Evolutionary conservation across 202 grass and related monocot species (phyloP).

Genomic region (Zizania palustris): DNA sequence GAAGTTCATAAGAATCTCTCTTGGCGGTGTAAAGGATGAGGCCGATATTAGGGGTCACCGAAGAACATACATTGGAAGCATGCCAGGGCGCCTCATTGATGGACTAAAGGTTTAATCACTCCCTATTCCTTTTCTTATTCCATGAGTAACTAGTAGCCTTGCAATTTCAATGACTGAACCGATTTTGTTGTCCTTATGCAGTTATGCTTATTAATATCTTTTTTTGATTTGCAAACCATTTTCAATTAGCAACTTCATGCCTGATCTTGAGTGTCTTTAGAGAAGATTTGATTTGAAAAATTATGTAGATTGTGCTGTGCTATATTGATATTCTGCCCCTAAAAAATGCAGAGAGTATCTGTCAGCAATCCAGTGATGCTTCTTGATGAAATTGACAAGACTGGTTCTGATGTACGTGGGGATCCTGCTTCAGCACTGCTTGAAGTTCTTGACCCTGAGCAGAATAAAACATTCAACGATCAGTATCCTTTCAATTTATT

Average conservation of each 20-base stretch:
- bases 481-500: slow-evolving; percentile 84
- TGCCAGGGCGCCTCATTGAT: slow-evolving; percentile 98
- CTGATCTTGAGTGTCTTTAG: neutral
- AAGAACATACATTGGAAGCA: slow-evolving; percentile 98
- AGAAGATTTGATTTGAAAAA: slow-evolving; percentile 11
- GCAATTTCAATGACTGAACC: neutral
- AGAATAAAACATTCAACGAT: slow-evolving; percentile 93
- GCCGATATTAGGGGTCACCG: slow-evolving; percentile 98
- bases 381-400: slow-evolving; percentile 99
- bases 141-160: slow-evolving; percentile 13
- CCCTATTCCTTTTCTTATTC: slow-evolving; percentile 12
- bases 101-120: slow-evolving; percentile 75
- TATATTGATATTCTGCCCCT: slow-evolving; percentile 31
- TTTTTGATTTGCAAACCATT: slow-evolving; percentile 2
- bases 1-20: slow-evolving; percentile 97
- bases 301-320: neutral
- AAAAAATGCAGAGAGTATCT: slow-evolving; percentile 79
- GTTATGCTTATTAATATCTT: neutral
- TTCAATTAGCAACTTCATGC: neutral
- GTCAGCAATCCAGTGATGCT: slow-evolving; percentile 98
- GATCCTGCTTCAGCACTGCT: slow-evolving; percentile 97
- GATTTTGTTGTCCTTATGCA: neutral
- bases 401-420: slow-evolving; percentile 95
- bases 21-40: slow-evolving; percentile 97
- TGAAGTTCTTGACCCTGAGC: slow-evolving; percentile 99